phyloP scores from a whole-genome alignment of 441 rosid species.

The Populus hybrid region DNA sequence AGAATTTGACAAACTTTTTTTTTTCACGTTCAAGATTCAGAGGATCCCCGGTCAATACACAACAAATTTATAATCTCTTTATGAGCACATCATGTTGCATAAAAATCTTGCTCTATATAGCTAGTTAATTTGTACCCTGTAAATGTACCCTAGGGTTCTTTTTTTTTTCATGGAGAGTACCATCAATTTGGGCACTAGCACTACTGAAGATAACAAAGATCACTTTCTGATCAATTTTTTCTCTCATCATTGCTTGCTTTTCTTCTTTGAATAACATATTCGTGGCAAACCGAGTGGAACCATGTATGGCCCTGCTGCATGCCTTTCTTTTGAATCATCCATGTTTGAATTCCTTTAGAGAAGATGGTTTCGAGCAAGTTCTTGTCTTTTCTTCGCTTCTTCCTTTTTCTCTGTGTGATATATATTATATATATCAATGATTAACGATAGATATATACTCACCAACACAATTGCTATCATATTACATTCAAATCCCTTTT shows the following conservation, averaged over 20 bases:
- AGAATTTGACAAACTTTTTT: not conserved
- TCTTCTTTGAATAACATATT: not conserved
- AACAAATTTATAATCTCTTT: too few species aligned
- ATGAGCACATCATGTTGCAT: not conserved
- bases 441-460: constrained; percentile 15
- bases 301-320: constrained; percentile 6
- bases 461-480: constrained; percentile 10
- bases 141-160: not conserved
- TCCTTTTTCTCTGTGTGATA: not conserved
- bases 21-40: not conserved
- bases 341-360: constrained; percentile 13
- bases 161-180: not conserved
- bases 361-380: constrained; percentile 24
- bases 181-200: constrained; percentile 10
- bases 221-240: constrained; percentile 7
- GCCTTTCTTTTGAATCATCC: constrained; percentile 8
- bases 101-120: not conserved
- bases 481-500: not conserved
- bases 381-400: constrained; percentile 30
- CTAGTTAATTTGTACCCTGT: not conserved
- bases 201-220: constrained; percentile 19
- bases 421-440: constrained; percentile 20
- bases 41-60: not conserved
- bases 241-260: constrained; percentile 9
- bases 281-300: constrained; percentile 23